phyloP scores from a whole-genome alignment of 2,329 filamentous ascomycete genomes.

The Sporothrix inflata region DNA sequence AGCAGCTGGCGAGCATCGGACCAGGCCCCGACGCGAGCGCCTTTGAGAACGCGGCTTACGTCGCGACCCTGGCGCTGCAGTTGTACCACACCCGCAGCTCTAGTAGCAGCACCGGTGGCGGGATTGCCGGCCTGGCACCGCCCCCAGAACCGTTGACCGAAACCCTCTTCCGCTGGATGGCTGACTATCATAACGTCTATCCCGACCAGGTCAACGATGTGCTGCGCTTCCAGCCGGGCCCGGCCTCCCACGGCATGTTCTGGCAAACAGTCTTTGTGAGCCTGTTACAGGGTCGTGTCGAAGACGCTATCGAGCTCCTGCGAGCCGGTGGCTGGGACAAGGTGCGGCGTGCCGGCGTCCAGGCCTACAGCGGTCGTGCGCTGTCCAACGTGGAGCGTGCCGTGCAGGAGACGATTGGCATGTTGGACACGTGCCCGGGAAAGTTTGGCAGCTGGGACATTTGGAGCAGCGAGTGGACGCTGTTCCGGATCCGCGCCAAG shows the following conservation, averaged over 20 bases:
- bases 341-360: conserved; percentile 68
- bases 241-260: conserved; percentile 75
- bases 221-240: conserved; percentile 66
- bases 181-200: conserved; percentile 73
- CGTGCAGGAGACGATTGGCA: conserved; percentile 66
- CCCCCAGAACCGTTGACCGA: conserved; percentile 64
- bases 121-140: conserved; percentile 33
- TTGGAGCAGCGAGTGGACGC: conserved; percentile 76
- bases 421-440: conserved; percentile 75
- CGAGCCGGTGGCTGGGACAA: conserved; percentile 77
- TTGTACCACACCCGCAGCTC: conserved; percentile 69
- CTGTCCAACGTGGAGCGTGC: conserved; percentile 78
- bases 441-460: conserved; percentile 78
- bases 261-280: conserved; percentile 82
- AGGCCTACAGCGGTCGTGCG: conserved; percentile 73
- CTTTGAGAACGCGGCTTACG: conserved; percentile 75
- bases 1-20: conserved; percentile 65
- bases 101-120: conserved; percentile 43
- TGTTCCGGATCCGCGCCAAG: conserved; percentile 77
- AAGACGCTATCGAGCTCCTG: conserved; percentile 68
- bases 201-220: conserved; percentile 69
- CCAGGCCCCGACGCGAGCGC: conserved; percentile 64
- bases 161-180: conserved; percentile 81
- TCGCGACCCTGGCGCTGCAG: conserved; percentile 77
- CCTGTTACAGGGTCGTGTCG: conserved; percentile 74